A percentile compares a stretch with the other conserved stretches of the same genome.
Conservation (phyloP, 805 yeast genomes). For the Candida ascalaphidarum region DNA sequence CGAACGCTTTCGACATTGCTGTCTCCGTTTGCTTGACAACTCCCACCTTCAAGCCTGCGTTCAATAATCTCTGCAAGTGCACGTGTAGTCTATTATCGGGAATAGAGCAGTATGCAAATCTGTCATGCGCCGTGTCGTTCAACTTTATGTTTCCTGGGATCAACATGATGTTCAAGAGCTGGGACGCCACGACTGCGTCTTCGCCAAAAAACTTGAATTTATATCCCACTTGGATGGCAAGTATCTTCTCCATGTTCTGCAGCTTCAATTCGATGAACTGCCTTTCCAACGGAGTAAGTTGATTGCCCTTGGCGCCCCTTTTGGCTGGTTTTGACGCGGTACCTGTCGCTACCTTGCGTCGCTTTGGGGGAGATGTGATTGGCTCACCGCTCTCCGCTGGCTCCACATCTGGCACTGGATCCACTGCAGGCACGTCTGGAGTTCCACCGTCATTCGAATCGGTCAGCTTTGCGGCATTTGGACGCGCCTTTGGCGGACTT, state of each 20-base stretch:
- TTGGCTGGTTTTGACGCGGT: neutral
- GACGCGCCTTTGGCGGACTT: too few relatives aligned
- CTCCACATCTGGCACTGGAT: too few relatives aligned
- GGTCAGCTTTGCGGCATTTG: too few relatives aligned
- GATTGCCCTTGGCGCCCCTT: conserved; percentile 1
- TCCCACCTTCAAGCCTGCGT: conserved; percentile 73
- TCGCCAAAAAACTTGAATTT: conserved; percentile 80
- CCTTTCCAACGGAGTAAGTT: conserved; percentile 63
- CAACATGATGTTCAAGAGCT: conserved; percentile 59
- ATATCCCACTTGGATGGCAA: conserved; percentile 87
- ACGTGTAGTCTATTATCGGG: conserved; percentile 71
- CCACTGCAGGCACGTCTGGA: too few relatives aligned
- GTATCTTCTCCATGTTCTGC: conserved; percentile 53
- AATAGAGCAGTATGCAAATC: conserved; percentile 76
- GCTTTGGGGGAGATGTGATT: too few relatives aligned
- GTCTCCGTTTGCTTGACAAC: conserved; percentile 82
- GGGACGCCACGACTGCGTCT: conserved; percentile 69
- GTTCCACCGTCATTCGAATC: too few relatives aligned
- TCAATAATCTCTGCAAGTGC: conserved; percentile 66
- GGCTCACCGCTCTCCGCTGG: too few relatives aligned
- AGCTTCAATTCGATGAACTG: conserved; percentile 65
- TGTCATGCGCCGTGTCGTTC: conserved; percentile 40
- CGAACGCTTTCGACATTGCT: conserved; percentile 58
- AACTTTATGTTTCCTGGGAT: conserved; percentile 59
- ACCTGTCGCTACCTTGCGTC: too few relatives aligned